Evolutionary conservation across 2,329 filamentous ascomycete species (phyloP).

Genomic region (Botrytis fabae): DNA sequence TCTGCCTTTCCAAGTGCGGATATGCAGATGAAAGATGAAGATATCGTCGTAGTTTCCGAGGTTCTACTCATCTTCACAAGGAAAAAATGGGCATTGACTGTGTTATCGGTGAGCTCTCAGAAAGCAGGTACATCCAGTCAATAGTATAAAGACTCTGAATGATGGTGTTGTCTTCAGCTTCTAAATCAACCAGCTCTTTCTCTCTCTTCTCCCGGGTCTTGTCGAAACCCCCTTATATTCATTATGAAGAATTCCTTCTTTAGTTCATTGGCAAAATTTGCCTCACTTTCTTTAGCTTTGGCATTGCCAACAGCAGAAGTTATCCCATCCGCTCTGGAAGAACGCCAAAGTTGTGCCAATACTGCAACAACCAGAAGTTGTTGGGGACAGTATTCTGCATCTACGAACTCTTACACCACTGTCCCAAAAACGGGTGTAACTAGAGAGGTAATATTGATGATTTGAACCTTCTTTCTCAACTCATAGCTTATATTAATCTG

Average conservation of each 20-base stretch:
- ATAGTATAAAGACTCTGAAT: slow-evolving; percentile 2
- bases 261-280: slow-evolving; percentile 30
- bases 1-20: neutral
- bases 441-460: slow-evolving; percentile 31
- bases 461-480: no score
- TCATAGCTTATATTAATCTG: neutral
- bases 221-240: neutral
- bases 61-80: neutral
- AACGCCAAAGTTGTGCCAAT: slow-evolving; percentile 35
- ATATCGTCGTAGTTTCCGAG: neutral
- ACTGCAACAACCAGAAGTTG: slow-evolving; percentile 38
- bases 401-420: slow-evolving; percentile 37
- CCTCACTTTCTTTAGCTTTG: slow-evolving; percentile 28
- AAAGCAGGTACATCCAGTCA: neutral
- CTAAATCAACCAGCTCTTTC: neutral
- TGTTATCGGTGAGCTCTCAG: neutral
- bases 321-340: slow-evolving; percentile 20
- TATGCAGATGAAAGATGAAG: neutral
- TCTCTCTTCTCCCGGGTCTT: neutral
- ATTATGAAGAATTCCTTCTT: slow-evolving; percentile 35
- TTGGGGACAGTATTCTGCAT: slow-evolving; percentile 39
- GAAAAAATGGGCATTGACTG: neutral
- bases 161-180: neutral
- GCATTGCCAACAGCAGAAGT: slow-evolving; percentile 30
- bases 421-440: slow-evolving; percentile 41